These are phyloP conservation scores for Scutellaria barbata DNA, from an alignment of 257 asterid species.

Conservation along the genomic window DNA sequence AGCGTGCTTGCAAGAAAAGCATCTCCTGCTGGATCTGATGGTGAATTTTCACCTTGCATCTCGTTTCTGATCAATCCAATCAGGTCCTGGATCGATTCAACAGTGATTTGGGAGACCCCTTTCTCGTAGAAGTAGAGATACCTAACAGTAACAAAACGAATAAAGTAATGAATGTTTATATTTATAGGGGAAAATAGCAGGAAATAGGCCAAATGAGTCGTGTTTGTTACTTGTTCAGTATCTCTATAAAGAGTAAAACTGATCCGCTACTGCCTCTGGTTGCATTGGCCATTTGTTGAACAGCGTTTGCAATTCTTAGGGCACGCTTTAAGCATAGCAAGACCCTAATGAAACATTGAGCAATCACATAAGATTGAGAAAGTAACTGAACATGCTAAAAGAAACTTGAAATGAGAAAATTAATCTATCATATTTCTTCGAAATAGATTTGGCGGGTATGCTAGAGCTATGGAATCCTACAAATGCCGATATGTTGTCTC, in stretches of 20 bases:
- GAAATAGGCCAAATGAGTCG: slow-evolving; percentile 29
- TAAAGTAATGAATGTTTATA: slow-evolving; percentile 1
- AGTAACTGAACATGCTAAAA: background rate
- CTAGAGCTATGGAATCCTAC: slow-evolving; percentile 2
- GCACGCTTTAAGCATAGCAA: slow-evolving; percentile 98
- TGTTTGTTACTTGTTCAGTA: slow-evolving; percentile 77
- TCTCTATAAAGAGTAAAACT: slow-evolving; percentile 80
- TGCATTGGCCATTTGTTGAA: slow-evolving; percentile 95
- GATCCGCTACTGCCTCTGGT: slow-evolving; percentile 90
- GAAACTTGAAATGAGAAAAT: background rate
- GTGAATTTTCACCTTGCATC: slow-evolving; percentile 64
- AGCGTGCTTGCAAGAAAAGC: slow-evolving; percentile 88
- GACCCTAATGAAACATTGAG: slow-evolving; percentile 59
- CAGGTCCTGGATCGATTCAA: slow-evolving; percentile 83
- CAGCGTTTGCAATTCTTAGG: slow-evolving; percentile 90
- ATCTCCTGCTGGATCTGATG: slow-evolving; percentile 75
- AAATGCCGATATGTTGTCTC: slow-evolving; percentile 13
- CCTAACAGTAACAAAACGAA: slow-evolving; percentile 47
- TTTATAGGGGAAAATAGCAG: slow-evolving; percentile 1
- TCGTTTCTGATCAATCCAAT: slow-evolving; percentile 81
- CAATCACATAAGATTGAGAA: slow-evolving; percentile 16
- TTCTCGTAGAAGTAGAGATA: slow-evolving; percentile 98
- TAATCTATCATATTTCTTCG: background rate
- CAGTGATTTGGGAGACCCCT: slow-evolving; percentile 77
- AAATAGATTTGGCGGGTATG: background rate